Evolutionary conservation across 495 filamentous ascomycete species (phyloP).

Genomic region (Xylaria acuta): DNA sequence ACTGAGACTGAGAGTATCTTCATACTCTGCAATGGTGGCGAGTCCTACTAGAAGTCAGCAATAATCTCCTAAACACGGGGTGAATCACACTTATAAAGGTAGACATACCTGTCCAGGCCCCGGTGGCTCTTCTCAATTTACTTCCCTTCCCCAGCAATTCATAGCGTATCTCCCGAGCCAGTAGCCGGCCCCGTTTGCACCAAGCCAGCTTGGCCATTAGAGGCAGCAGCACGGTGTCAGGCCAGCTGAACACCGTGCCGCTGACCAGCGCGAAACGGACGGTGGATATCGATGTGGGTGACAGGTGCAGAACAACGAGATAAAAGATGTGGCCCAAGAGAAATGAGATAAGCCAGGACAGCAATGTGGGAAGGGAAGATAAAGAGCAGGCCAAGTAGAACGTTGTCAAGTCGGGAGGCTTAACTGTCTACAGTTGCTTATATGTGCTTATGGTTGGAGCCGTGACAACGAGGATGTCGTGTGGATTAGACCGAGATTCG

Average conservation of each 20-base stretch:
- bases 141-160: not conserved
- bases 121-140: not conserved
- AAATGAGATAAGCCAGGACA: not conserved
- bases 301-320: not conserved
- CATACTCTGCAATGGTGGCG: not conserved
- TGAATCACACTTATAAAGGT: no score
- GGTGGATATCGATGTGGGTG: not conserved
- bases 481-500: not conserved
- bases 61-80: not conserved
- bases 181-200: not conserved
- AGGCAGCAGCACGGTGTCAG: not conserved
- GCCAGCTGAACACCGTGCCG: not conserved
- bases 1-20: not conserved
- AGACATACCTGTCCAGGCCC: not conserved
- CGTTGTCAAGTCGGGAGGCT: not conserved
- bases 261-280: not conserved
- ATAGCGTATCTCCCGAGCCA: not conserved
- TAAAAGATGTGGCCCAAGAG: not conserved
- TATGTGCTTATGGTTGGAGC: not conserved
- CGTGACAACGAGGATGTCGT: not conserved
- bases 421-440: no score
- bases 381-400: not conserved
- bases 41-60: not conserved
- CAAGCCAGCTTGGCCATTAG: not conserved
- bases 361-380: not conserved